These are phyloP conservation scores for Syzygium aqueum DNA, from an alignment of 345 rosid species.

Conservation along the genomic window DNA sequence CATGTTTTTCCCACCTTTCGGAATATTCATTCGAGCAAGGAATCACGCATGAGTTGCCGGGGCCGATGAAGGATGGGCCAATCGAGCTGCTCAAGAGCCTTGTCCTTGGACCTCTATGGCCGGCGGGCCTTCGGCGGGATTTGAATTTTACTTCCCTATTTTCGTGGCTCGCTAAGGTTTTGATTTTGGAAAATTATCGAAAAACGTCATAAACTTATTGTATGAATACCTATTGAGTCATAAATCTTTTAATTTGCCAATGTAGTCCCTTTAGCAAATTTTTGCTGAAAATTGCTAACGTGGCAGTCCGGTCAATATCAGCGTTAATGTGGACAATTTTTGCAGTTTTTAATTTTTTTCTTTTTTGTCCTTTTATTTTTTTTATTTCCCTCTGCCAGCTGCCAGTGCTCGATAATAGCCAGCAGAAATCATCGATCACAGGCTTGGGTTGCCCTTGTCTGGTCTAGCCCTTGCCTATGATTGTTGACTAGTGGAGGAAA, in stretches of 20 bases:
- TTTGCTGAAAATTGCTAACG: fast-evolving
- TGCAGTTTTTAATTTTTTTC: too few species aligned
- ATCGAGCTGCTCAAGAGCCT: neutral
- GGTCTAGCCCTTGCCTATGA: neutral
- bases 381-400: neutral
- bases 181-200: neutral
- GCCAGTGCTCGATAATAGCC: fast-evolving
- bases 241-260: neutral
- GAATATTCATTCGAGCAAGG: neutral
- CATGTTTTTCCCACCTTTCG: neutral
- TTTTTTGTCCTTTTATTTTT: too few species aligned
- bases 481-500: fast-evolving
- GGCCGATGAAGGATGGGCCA: neutral
- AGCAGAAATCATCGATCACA: neutral
- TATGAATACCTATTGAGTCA: neutral
- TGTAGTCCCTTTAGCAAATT: too few species aligned
- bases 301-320: fast-evolving
- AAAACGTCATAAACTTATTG: neutral
- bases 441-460: neutral
- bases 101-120: neutral
- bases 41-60: neutral
- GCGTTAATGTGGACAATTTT: neutral
- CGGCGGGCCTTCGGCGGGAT: neutral
- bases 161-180: fast-evolving
- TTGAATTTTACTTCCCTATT: neutral